phyloP scores from a whole-genome alignment of 495 filamentous ascomycete species.

The Daldinia childiae region DNA sequence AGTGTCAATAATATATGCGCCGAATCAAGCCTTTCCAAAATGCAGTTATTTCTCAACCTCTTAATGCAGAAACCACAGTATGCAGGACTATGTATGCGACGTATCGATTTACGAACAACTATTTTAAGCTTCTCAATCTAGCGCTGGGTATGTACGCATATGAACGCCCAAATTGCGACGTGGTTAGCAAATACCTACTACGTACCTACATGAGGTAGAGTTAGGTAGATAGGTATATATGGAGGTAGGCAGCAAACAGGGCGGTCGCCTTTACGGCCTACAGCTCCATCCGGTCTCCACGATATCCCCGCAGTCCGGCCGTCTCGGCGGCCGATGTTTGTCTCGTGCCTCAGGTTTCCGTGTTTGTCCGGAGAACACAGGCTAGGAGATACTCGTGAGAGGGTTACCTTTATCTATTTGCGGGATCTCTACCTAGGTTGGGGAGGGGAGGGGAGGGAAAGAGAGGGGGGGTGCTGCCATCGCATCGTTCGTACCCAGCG shows the following conservation, averaged over 20 bases:
- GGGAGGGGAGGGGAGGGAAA: neutral
- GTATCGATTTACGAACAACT: neutral
- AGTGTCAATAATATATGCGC: slow-evolving; percentile 1
- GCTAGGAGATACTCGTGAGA: slow-evolving; percentile 7
- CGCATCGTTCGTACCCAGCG: neutral
- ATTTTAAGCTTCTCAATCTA: neutral
- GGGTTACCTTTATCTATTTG: too few relatives aligned
- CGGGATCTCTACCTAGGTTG: neutral
- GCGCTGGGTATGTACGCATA: slow-evolving; percentile 5
- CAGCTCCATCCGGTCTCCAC: slow-evolving; percentile 16
- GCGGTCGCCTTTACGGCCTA: slow-evolving; percentile 8
- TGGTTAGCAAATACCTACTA: neutral
- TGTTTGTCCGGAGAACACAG: slow-evolving; percentile 3
- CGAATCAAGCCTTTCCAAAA: slow-evolving; percentile 14
- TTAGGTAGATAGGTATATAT: neutral
- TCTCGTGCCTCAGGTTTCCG: slow-evolving; percentile 13
- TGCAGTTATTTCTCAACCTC: slow-evolving; percentile 4
- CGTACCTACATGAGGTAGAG: neutral
- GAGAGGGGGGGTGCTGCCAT: neutral
- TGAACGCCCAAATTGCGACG: neutral
- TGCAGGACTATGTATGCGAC: slow-evolving; percentile 4
- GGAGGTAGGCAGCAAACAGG: slow-evolving; percentile 28
- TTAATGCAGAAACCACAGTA: neutral
- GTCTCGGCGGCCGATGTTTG: slow-evolving; percentile 32
- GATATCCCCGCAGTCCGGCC: slow-evolving; percentile 29